Evolutionary conservation across 331 rosid genomes (phyloP), one percentile per base, ranked within the genome.

Genomic region (Telfairia occidentalis): DNA sequence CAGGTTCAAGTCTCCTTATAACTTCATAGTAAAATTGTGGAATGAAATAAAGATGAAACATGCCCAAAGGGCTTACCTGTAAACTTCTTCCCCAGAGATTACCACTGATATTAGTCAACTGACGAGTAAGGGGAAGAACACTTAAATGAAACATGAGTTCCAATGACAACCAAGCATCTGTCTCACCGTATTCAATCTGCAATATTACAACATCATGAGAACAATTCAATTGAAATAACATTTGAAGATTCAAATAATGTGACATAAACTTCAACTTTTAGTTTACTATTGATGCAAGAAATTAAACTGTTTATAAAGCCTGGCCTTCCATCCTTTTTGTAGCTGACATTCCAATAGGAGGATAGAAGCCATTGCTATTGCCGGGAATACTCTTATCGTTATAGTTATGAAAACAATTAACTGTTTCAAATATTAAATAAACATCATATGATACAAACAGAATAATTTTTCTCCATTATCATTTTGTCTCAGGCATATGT

Each of bases 111-210:
- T 88, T 94, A 73, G 98, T 90, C 82, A 94, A 89, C 84, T 94
- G 97, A 60, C 97, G 96, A 50, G 97, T 94, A 69, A 94, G 98
- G 34, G 98, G 98, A 77, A 94, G 98, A 82, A 88, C 79, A 77
- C 97, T 91, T 81, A 94, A 80, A 84, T 94, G 96, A 90, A 94
- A 94, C 98, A 94, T 91, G 86, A 94, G 97, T 83, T 92, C 96
- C 96, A 94, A 87, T 48, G 98, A 91, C 87, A 94, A 81, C 98
- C 96, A 91, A 43, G 96, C 98, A 88, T 94, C 97, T 7, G 98
- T 88, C 96, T 94, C 98, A 0, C 97, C 96, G 63, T 77, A 88
- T 77, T 88, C 97, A 90, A 94, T 87, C 98, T 94, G 88, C 71
- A 82, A 70, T 77, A 70, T 77, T 74, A 76, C 58, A 12, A 76